phyloP scores from a whole-genome alignment of 2,329 filamentous ascomycete species.

The Trichophyton rubrum region DNA sequence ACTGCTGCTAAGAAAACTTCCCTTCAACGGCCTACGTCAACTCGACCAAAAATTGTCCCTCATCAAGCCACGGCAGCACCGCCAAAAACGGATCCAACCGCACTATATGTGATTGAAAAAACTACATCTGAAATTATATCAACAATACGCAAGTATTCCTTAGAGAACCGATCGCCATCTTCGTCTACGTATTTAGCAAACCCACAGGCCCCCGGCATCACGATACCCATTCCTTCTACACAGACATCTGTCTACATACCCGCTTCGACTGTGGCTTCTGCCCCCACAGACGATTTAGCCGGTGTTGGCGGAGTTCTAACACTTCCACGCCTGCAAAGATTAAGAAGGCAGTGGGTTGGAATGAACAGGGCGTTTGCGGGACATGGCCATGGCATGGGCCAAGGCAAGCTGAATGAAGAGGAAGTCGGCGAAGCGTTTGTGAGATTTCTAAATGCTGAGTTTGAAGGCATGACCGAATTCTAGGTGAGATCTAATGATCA shows the following conservation, averaged over 20 bases:
- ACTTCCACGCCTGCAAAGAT: constrained; percentile 31
- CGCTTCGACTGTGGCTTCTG: constrained; percentile 24
- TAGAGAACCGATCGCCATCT: constrained; percentile 26
- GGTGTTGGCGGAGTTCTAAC: constrained; percentile 30
- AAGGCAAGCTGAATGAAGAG: constrained; percentile 22
- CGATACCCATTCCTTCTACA: constrained; percentile 24
- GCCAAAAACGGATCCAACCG: constrained; percentile 27
- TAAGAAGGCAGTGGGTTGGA: constrained; percentile 36
- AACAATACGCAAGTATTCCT: constrained; percentile 31
- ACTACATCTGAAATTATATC: constrained; percentile 30
- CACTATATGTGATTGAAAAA: constrained; percentile 35
- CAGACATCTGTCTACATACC: constrained; percentile 26
- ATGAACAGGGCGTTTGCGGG: constrained; percentile 32
- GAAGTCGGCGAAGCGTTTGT: constrained; percentile 35
- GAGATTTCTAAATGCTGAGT: constrained; percentile 34
- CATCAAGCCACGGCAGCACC: constrained; percentile 35
- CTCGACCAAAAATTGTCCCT: constrained; percentile 15
- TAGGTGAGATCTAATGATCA: not conserved
- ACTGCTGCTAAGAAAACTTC: not conserved
- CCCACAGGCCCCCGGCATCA: constrained; percentile 18
- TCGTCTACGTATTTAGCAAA: constrained; percentile 12
- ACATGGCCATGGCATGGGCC: constrained; percentile 24
- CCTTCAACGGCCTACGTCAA: constrained; percentile 11
- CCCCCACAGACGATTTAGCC: constrained; percentile 32
- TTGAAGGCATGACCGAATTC: constrained; percentile 19